These are phyloP conservation scores for Cyclotella choctawhatcheeana DNA, from an alignment of 108 stramenopile species.

Conservation along the genomic window DNA sequence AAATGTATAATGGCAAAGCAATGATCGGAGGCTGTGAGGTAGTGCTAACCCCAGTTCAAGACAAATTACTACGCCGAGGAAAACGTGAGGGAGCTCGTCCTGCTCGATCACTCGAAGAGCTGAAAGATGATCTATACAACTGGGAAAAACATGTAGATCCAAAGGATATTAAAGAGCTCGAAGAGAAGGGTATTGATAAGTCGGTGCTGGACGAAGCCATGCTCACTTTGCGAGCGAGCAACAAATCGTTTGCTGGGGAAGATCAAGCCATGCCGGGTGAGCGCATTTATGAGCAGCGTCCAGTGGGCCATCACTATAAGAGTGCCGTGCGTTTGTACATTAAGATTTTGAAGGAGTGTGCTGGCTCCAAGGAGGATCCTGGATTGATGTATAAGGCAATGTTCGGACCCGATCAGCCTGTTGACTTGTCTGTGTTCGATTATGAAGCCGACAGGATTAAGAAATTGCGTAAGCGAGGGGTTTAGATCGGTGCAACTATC, in stretches of 20 bases:
- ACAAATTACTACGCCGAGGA: conserved; percentile 45
- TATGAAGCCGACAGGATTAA: conserved; percentile 57
- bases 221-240: conserved; percentile 71
- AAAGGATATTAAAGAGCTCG: conserved; percentile 68
- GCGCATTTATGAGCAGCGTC: conserved; percentile 57
- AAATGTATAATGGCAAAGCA: conserved; percentile 41
- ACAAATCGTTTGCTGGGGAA: conserved; percentile 66
- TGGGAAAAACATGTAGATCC: conserved; percentile 87
- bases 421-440: conserved; percentile 73
- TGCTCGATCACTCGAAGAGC: conserved; percentile 63
- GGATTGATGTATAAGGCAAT: conserved; percentile 73
- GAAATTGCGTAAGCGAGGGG: conserved; percentile 43
- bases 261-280: conserved; percentile 79
- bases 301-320: conserved; percentile 58
- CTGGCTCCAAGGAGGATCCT: conserved; percentile 57
- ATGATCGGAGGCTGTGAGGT: conserved; percentile 49
- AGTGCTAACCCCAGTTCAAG: conserved; percentile 43
- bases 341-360: conserved; percentile 49
- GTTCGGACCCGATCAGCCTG: conserved; percentile 65
- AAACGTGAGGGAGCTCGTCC: conserved; percentile 59
- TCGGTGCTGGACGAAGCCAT: conserved; percentile 69
- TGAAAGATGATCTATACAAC: conserved; percentile 71
- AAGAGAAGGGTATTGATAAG: conserved; percentile 62
- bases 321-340: conserved; percentile 51
- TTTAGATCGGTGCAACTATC: too few species aligned